Evolutionary conservation across 2,329 filamentous ascomycete species (phyloP).

Genomic region (Colletotrichum cuscutae): DNA sequence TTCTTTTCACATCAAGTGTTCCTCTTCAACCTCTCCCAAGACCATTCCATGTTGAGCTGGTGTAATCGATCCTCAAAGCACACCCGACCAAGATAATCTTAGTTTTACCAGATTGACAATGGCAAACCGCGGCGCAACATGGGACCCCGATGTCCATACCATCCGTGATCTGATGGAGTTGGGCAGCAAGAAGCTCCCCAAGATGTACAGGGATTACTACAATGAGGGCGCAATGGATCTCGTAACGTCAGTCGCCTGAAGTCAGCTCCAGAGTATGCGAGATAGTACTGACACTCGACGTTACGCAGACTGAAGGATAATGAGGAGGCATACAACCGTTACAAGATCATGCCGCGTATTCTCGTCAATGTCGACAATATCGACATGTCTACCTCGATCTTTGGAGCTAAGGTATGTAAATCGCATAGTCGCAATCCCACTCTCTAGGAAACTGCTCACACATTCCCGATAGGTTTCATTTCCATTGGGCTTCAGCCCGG

Average conservation of each 20-base stretch:
- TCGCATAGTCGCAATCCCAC: background rate
- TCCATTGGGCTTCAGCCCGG: slow-evolving; percentile 65
- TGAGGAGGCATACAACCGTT: slow-evolving; percentile 60
- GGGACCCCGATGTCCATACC: slow-evolving; percentile 26
- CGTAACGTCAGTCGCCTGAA: slow-evolving; percentile 48
- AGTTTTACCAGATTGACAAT: background rate
- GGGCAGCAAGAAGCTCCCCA: slow-evolving; percentile 50
- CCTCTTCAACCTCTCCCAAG: too few species aligned
- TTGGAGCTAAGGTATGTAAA: slow-evolving; percentile 46
- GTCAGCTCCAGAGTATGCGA: background rate
- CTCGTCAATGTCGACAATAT: slow-evolving; percentile 51
- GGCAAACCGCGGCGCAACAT: slow-evolving; percentile 32
- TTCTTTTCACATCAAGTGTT: background rate
- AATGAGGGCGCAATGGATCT: slow-evolving; percentile 68
- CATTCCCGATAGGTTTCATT: slow-evolving; percentile 46
- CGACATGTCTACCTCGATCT: slow-evolving; percentile 53
- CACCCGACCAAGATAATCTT: too few species aligned
- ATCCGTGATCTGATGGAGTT: slow-evolving; percentile 50
- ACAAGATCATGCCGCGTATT: slow-evolving; percentile 59
- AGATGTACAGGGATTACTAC: slow-evolving; percentile 61
- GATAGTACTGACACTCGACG: slow-evolving; percentile 32
- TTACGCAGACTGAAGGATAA: slow-evolving; percentile 57
- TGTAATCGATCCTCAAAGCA: background rate
- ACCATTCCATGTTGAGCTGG: background rate
- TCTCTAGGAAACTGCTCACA: background rate